phyloP scores from a whole-genome alignment of 2,329 filamentous ascomycete genomes.

The Lachnellula cervina region DNA sequence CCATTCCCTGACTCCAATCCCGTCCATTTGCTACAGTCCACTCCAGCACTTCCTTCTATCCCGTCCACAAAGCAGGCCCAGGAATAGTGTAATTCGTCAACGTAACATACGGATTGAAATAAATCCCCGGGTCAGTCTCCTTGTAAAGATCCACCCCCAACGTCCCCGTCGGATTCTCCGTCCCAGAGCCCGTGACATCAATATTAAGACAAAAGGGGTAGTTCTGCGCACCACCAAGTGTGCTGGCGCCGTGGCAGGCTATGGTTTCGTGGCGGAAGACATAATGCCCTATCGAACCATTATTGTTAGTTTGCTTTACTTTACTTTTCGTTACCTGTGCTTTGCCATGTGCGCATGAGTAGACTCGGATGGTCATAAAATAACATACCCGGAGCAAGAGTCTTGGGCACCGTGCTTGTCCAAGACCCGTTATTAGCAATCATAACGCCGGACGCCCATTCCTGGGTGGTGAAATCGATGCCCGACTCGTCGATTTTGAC shows the following conservation, averaged over 20 bases:
- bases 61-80: constrained; percentile 25
- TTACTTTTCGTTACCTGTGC: neutral
- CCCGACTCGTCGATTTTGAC: constrained; percentile 39
- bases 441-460: constrained; percentile 40
- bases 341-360: neutral
- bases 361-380: neutral
- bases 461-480: constrained; percentile 24
- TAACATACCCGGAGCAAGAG: constrained; percentile 36
- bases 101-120: constrained; percentile 34
- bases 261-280: constrained; percentile 44
- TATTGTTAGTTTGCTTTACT: neutral
- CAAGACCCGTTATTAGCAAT: constrained; percentile 49
- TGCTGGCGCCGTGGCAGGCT: constrained; percentile 16
- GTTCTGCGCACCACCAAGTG: constrained; percentile 42
- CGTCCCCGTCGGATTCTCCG: constrained; percentile 32
- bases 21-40: neutral
- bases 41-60: neutral
- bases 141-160: constrained; percentile 37
- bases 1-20: too few species aligned
- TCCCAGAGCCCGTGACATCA: constrained; percentile 40
- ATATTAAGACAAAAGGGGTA: constrained; percentile 47
- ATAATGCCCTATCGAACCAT: constrained; percentile 32
- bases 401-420: constrained; percentile 40
- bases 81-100: constrained; percentile 31
- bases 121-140: constrained; percentile 37